A percentile compares a stretch with the other conserved stretches of the same genome.
phyloP scores from a whole-genome alignment of 768 basidiomycete genomes.

The Trametes cubensis region DNA sequence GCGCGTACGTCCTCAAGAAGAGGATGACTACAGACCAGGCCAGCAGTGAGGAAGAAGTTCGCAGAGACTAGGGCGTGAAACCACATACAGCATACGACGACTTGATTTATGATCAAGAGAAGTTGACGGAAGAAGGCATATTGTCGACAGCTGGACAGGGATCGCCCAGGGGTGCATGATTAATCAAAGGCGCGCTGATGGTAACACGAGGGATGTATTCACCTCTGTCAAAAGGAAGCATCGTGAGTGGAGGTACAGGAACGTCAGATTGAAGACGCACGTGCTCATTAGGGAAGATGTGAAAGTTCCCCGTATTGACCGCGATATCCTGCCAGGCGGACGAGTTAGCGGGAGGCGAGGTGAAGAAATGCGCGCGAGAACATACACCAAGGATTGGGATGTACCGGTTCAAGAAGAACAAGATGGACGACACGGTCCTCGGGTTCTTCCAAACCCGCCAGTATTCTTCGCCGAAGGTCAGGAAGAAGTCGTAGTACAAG shows the following conservation, averaged over 20 bases:
- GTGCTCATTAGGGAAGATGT: slow-evolving; percentile 15
- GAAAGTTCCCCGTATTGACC: slow-evolving; percentile 27
- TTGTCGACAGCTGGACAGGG: slow-evolving; percentile 41
- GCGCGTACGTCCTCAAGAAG: slow-evolving; percentile 51
- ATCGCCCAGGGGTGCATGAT: neutral
- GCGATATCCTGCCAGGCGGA: slow-evolving; percentile 24
- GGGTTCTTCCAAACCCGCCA: slow-evolving; percentile 48
- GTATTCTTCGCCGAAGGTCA: slow-evolving; percentile 43
- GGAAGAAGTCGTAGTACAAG: slow-evolving; percentile 35
- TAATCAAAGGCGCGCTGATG: neutral
- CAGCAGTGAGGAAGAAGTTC: neutral
- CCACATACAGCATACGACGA: slow-evolving; percentile 48
- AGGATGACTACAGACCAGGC: slow-evolving; percentile 35
- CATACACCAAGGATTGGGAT: slow-evolving; percentile 43
- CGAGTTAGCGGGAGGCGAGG: slow-evolving; percentile 30
- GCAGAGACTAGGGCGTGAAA: neutral
- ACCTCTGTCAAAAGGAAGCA: slow-evolving; percentile 22
- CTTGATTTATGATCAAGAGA: slow-evolving; percentile 46
- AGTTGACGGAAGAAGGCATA: slow-evolving; percentile 46
- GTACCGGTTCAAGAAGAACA: slow-evolving; percentile 57
- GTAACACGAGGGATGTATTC: neutral
- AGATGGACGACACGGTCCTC: slow-evolving; percentile 41
- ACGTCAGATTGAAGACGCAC: slow-evolving; percentile 18
- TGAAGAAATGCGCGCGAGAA: slow-evolving; percentile 21
- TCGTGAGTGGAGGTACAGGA: neutral